Evolutionary conservation across 2,329 filamentous ascomycete genomes (phyloP).

Genomic region (Exophiala sp.): DNA sequence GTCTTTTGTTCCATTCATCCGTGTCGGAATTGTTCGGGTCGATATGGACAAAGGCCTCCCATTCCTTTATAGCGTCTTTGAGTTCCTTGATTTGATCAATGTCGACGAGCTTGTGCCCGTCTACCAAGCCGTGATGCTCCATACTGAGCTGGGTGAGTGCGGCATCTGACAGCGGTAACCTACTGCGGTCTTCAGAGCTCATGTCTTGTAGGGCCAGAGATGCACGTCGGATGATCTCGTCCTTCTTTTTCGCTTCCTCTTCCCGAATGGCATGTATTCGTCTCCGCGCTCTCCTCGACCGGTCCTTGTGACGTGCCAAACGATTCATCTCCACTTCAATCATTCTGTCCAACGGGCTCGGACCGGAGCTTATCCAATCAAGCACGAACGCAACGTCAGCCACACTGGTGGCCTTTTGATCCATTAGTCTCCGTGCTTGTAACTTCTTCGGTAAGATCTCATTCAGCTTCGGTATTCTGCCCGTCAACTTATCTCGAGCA

Average conservation of each 20-base stretch:
- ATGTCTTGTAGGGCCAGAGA: slow-evolving; percentile 30
- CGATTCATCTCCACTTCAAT: slow-evolving; percentile 16
- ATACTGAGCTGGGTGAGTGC: slow-evolving; percentile 19
- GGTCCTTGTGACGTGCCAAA: slow-evolving; percentile 17
- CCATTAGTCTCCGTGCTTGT: slow-evolving; percentile 52
- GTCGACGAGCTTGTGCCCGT: slow-evolving; percentile 5
- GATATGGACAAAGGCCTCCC: slow-evolving; percentile 4
- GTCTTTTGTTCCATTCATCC: slow-evolving; percentile 3
- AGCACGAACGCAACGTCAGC: slow-evolving; percentile 56
- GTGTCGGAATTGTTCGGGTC: slow-evolving; percentile 7
- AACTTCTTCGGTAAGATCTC: slow-evolving; percentile 43
- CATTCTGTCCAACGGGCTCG: slow-evolving; percentile 27
- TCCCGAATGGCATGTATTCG: slow-evolving; percentile 16
- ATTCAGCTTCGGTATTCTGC: slow-evolving; percentile 39
- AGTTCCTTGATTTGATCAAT: slow-evolving; percentile 3
- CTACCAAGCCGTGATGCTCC: slow-evolving; percentile 15
- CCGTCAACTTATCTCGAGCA: slow-evolving; percentile 32
- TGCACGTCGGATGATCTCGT: slow-evolving; percentile 28
- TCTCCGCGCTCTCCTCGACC: slow-evolving; percentile 16
- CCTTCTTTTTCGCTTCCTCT: slow-evolving; percentile 21
- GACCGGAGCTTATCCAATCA: slow-evolving; percentile 41
- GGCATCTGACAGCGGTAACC: slow-evolving; percentile 10
- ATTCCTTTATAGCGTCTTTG: slow-evolving; percentile 6
- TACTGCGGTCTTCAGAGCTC: slow-evolving; percentile 9
- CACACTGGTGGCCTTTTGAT: slow-evolving; percentile 58